These are phyloP conservation scores for Colletotrichum endophyticum DNA, from an alignment of 2,329 filamentous ascomycete genomes.

Conservation along the genomic window DNA sequence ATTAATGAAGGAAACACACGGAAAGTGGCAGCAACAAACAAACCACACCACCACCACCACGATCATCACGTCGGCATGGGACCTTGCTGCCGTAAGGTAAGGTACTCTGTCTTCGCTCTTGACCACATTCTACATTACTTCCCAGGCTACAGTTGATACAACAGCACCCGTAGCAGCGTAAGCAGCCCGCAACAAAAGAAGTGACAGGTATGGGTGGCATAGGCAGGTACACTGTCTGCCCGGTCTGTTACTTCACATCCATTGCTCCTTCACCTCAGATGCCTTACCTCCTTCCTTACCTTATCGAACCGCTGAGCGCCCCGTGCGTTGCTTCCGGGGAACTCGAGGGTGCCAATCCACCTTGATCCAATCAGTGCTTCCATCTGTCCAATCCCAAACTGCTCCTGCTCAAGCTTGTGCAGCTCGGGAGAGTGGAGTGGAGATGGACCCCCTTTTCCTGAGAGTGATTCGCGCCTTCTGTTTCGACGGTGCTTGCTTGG, in stretches of 20 bases:
- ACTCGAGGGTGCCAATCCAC: not conserved
- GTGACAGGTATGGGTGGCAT: not conserved
- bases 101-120: not conserved
- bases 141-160: not conserved
- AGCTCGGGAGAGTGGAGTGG: conserved; percentile 15
- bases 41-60: not conserved
- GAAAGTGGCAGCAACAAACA: conserved; percentile 3
- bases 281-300: not conserved
- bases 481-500: conserved; percentile 16
- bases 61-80: not conserved
- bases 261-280: not conserved
- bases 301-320: not conserved
- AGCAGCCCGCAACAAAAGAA: not conserved
- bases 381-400: not conserved
- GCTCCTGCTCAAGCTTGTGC: conserved; percentile 1
- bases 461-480: conserved; percentile 13
- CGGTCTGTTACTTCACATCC: not conserved
- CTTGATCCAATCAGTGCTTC: not conserved
- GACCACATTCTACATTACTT: not conserved
- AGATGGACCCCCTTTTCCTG: conserved; percentile 14
- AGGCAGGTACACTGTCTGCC: not conserved
- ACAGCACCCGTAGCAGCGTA: not conserved
- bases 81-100: not conserved
- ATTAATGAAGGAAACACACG: not conserved
- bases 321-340: conserved; percentile 9